These are phyloP conservation scores for Fusarium multiceps DNA, from an alignment of 2,329 filamentous ascomycete species.

Conservation along the genomic window DNA sequence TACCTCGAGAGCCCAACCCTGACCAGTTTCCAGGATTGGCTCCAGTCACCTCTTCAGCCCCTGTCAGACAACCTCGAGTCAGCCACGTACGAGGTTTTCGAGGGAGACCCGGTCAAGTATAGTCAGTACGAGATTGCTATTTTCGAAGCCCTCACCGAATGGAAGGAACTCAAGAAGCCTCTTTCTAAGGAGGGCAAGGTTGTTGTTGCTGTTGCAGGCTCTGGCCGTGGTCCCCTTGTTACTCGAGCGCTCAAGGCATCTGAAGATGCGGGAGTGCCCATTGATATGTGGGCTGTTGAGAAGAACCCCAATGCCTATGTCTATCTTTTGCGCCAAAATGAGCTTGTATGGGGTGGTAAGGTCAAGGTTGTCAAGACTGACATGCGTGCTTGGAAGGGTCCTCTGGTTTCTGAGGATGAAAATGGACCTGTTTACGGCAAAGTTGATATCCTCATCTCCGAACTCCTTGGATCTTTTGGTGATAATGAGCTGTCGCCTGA, in stretches of 20 bases:
- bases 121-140: constrained; percentile 93
- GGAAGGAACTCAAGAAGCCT: constrained; percentile 77
- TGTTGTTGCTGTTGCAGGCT: constrained; percentile 91
- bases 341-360: constrained; percentile 79
- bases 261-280: constrained; percentile 76
- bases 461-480: constrained; percentile 92
- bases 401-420: constrained; percentile 61
- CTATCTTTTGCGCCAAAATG: constrained; percentile 87
- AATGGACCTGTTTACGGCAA: constrained; percentile 66
- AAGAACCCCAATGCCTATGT: constrained; percentile 99
- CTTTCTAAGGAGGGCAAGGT: constrained; percentile 77
- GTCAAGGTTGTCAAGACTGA: constrained; percentile 95
- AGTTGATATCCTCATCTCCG: constrained; percentile 93
- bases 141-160: constrained; percentile 82
- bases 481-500: constrained; percentile 98
- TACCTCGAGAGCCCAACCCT: constrained; percentile 63
- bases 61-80: constrained; percentile 96
- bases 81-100: constrained; percentile 97
- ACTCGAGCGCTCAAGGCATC: constrained; percentile 87
- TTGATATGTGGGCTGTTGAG: constrained; percentile 92
- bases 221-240: constrained; percentile 91
- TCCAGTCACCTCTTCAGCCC: constrained; percentile 94
- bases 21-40: constrained; percentile 84
- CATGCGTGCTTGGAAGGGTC: constrained; percentile 96
- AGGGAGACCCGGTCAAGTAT: constrained; percentile 98